Evolutionary conservation across 805 yeast genomes (phyloP).

Genomic region (Candida wancherniae): DNA sequence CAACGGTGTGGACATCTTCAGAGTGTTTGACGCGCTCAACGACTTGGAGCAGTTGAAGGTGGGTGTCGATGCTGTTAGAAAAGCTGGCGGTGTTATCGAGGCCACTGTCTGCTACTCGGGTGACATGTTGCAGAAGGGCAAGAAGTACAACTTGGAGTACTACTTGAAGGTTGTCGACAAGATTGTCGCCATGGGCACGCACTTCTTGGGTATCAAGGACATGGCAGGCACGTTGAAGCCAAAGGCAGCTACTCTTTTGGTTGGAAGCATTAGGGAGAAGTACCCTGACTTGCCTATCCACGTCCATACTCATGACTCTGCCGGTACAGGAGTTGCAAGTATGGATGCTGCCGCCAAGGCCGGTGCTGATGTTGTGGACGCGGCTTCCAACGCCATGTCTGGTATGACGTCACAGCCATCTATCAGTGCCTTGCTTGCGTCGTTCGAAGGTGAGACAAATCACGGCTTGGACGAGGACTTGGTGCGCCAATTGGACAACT

Average conservation of each 20-base stretch:
- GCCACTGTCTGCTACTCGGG: conserved; percentile 98
- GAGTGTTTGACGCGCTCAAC: conserved; percentile 96
- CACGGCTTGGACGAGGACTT: conserved; percentile 64
- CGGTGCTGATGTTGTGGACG: conserved; percentile 98
- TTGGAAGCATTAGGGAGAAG: conserved; percentile 74
- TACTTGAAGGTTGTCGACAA: conserved; percentile 76
- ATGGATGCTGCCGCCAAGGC: conserved; percentile 92
- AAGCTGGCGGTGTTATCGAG: conserved; percentile 98
- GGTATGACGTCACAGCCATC: conserved; percentile 99
- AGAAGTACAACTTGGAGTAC: conserved; percentile 92
- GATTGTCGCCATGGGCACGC: conserved; percentile 92
- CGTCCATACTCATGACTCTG: conserved; percentile 98
- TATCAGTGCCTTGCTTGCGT: conserved; percentile 85
- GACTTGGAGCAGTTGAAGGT: conserved; percentile 95
- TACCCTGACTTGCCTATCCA: conserved; percentile 96
- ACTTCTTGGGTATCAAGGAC: conserved; percentile 94
- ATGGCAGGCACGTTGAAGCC: conserved; percentile 99
- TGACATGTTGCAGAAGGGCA: conserved; percentile 93
- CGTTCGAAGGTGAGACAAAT: conserved; percentile 79
- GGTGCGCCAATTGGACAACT: conserved; percentile 81
- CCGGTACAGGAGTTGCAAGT: conserved; percentile 98
- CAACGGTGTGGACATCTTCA: conserved; percentile 93
- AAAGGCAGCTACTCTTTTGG: conserved; percentile 77
- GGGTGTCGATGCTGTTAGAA: conserved; percentile 95
- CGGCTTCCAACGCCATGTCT: conserved; percentile 94